Conservation (phyloP, 2,329 filamentous ascomycete species). For the Coniochaeta hoffmannii region DNA sequence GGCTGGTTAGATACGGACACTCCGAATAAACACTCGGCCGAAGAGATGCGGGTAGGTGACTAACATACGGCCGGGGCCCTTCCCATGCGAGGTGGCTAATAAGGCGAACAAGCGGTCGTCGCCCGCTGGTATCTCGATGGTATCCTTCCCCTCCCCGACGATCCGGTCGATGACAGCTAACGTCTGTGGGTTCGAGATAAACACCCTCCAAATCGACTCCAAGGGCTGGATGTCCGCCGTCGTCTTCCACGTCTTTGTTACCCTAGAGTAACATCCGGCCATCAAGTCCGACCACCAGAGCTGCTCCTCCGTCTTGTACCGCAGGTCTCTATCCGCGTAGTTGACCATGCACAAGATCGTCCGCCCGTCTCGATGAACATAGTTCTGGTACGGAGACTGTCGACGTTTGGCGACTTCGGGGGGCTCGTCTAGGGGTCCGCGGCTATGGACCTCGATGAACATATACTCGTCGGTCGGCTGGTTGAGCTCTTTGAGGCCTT, state of each 20-base stretch:
- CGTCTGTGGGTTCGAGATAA: background rate
- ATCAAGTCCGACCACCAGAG: slow-evolving; percentile 2
- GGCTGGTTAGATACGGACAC: background rate
- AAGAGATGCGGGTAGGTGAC: background rate
- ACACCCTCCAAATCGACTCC: background rate
- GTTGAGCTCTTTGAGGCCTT: background rate
- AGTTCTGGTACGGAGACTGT: slow-evolving; percentile 3
- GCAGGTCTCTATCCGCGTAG: background rate
- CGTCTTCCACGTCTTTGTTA: background rate
- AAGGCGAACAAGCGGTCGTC: background rate
- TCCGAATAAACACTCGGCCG: background rate
- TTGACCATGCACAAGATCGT: slow-evolving; percentile 1
- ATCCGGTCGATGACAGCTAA: background rate
- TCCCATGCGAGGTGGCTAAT: background rate
- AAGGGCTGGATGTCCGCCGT: background rate
- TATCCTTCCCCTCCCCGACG: background rate
- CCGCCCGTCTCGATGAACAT: slow-evolving; percentile 1
- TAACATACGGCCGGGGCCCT: background rate
- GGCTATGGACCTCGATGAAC: slow-evolving; percentile 1
- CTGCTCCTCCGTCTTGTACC: background rate
- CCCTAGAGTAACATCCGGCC: slow-evolving; percentile 1
- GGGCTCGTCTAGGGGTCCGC: background rate
- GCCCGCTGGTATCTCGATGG: background rate
- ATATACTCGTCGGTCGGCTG: slow-evolving; percentile 2
- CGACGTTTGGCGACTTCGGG: background rate